phyloP scores from a whole-genome alignment of 1,284 basidiomycete species.

The Fistulinella staudtii region DNA sequence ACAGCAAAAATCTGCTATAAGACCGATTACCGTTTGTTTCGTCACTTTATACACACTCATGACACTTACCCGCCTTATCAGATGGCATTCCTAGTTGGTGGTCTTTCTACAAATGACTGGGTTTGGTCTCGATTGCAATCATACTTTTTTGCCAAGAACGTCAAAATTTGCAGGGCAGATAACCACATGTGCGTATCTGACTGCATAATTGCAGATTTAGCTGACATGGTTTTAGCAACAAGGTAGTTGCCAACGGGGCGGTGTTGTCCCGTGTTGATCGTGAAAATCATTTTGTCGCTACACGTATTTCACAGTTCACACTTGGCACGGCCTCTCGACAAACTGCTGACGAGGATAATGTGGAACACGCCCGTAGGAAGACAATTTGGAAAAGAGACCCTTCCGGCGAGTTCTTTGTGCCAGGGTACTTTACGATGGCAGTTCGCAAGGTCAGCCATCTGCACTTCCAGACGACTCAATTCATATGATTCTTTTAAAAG shows the following conservation, averaged over 20 bases:
- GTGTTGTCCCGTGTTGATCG: constrained; percentile 34
- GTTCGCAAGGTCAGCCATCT: no score
- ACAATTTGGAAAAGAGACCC: no score
- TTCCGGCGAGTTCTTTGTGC: no score
- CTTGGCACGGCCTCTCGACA: no score
- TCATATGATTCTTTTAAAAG: no score
- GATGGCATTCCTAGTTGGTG: constrained; percentile 35
- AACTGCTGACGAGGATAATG: no score
- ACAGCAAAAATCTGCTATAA: constrained; percentile 24
- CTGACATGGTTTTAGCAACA: constrained; percentile 36
- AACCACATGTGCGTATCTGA: constrained; percentile 17
- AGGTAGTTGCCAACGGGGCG: constrained; percentile 50
- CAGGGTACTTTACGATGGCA: no score
- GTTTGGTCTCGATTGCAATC: constrained; percentile 35
- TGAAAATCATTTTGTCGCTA: neutral
- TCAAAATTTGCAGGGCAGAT: constrained; percentile 31
- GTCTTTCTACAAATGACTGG: constrained; percentile 44
- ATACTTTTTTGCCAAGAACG: constrained; percentile 19
- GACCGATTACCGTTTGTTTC: constrained; percentile 27
- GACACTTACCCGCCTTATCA: neutral
- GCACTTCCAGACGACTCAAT: no score
- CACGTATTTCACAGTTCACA: no score
- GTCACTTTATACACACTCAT: neutral
- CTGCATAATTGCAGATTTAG: neutral
- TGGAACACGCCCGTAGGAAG: no score